Evolutionary conservation across 768 basidiomycete species (phyloP).

Genomic region (Scleroderma citrinum): DNA sequence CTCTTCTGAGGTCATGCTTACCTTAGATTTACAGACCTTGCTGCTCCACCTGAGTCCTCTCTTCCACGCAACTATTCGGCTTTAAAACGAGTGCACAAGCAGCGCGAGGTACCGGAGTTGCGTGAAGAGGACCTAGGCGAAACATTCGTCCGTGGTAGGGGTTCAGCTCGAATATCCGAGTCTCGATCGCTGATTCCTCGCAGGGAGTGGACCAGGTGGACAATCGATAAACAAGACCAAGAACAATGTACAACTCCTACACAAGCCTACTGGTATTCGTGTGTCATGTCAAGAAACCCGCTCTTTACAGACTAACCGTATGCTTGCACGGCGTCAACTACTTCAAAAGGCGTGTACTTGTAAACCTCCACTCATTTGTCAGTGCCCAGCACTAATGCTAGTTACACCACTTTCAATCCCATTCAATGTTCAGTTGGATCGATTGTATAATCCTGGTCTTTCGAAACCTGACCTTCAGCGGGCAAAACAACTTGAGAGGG

Average conservation of each 20-base stretch:
- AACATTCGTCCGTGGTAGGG: constrained; percentile 75
- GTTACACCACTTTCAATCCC: constrained; percentile 1
- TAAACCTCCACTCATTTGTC: constrained; percentile 12
- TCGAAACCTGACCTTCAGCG: constrained; percentile 62
- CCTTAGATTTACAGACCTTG: constrained; percentile 24
- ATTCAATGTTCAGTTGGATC: constrained; percentile 51
- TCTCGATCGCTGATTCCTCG: constrained; percentile 4
- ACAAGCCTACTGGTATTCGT: constrained; percentile 83
- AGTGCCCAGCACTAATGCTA: constrained; percentile 13
- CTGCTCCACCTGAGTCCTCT: constrained; percentile 24
- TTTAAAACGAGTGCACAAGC: constrained; percentile 62
- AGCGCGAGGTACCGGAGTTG: constrained; percentile 60
- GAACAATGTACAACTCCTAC: constrained; percentile 85
- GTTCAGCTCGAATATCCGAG: constrained; percentile 1
- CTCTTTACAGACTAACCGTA: constrained; percentile 73
- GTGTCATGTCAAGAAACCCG: constrained; percentile 87
- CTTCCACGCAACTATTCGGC: constrained; percentile 53
- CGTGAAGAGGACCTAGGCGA: constrained; percentile 82
- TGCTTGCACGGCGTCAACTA: constrained; percentile 65
- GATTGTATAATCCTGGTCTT: constrained; percentile 65
- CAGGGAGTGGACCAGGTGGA: constrained; percentile 91
- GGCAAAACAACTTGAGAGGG: constrained; percentile 73
- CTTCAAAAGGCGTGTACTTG: constrained; percentile 63
- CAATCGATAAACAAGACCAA: constrained; percentile 95
- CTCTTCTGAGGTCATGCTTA: constrained; percentile 21